Base-by-base conservation (phyloP, 306 rosid species). In the Fagus sylvatica region DNA sequence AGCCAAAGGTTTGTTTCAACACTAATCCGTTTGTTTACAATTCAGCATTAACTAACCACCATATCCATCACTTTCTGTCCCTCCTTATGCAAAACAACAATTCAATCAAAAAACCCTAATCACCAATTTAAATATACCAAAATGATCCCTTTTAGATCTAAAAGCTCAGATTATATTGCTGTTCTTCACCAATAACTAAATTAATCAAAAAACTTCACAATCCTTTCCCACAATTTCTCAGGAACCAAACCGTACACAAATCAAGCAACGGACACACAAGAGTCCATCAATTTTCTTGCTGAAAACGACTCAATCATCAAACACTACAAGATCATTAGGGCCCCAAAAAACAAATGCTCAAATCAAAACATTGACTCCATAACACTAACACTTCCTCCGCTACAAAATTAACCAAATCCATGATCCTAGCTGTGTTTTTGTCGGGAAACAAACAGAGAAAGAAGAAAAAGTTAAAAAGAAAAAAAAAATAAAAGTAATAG, bases 391-490 rank as follows among this genome's bases (percentile, higher is more conserved):
- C 4, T 57, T 57, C 64, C 28, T 5, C 0, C 3, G 22, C 30
- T n/a, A 28, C 37, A 32, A 57, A 61, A 11, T 3, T 15, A 37
- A 61, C 6, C 15, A 1, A 40, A 61, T 11, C 41, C 39, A 61
- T 5, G 41, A 61, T n/a, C 68, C 34, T 40, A 61, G 41, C 7
- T 9, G 12, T 34, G 6, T 3, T 61, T 61, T 33, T 61, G 70
- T 62, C 46, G 5, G 80, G 68, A 57, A 2, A 69, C 48, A 74
- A 75, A 83, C 81, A 53, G 62, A 65, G n/a, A 6, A 32, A 30
- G 6, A 17, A 53, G 56, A 39, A 65, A 12, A 22, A 22, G 28
- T 22, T 22, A 22, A 22, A 6, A 15, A 13, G 40, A 32, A n/a
- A 7, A 34, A 75, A 7, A 4, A 10, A 32, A 9, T 1, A 53